Evolutionary conservation across 352 stramenopile genomes (phyloP).

Genomic region (Phytophthora hibernalis): DNA sequence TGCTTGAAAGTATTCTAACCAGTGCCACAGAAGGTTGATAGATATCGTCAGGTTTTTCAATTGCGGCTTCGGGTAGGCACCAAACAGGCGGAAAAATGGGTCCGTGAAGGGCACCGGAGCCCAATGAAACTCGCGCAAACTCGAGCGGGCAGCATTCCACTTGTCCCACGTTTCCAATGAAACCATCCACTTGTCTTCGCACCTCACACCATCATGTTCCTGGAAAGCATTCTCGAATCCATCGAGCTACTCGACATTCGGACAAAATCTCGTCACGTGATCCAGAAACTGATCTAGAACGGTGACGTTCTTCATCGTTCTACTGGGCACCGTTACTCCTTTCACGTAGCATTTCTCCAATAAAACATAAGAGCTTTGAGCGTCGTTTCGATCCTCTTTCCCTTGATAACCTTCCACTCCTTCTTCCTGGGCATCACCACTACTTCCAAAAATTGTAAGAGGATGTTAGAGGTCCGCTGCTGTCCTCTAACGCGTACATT

Average conservation of each 20-base stretch:
- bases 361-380: constrained; percentile 27
- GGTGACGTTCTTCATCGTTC: constrained; percentile 14
- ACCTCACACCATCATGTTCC: constrained; percentile 29
- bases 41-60: constrained; percentile 26
- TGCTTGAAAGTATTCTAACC: constrained; percentile 31
- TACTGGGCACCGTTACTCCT: constrained; percentile 33
- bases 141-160: constrained; percentile 32
- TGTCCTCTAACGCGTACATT: too few species aligned
- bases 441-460: too few species aligned
- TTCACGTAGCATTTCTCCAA: constrained; percentile 22
- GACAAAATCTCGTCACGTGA: constrained; percentile 30
- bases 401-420: neutral
- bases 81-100: constrained; percentile 42
- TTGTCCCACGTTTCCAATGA: constrained; percentile 31
- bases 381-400: constrained; percentile 7
- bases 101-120: constrained; percentile 35
- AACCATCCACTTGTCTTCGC: constrained; percentile 37
- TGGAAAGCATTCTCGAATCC: constrained; percentile 16
- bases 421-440: constrained; percentile 31
- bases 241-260: constrained; percentile 37
- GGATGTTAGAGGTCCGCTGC: too few species aligned
- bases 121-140: constrained; percentile 37
- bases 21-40: constrained; percentile 47
- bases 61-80: constrained; percentile 36
- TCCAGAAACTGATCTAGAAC: constrained; percentile 29